Percentiles rank a stretch among this genome's conserved stretches.
Evolutionary conservation across 768 basidiomycete genomes (phyloP).

Genomic region (Neoboletus magnificus): DNA sequence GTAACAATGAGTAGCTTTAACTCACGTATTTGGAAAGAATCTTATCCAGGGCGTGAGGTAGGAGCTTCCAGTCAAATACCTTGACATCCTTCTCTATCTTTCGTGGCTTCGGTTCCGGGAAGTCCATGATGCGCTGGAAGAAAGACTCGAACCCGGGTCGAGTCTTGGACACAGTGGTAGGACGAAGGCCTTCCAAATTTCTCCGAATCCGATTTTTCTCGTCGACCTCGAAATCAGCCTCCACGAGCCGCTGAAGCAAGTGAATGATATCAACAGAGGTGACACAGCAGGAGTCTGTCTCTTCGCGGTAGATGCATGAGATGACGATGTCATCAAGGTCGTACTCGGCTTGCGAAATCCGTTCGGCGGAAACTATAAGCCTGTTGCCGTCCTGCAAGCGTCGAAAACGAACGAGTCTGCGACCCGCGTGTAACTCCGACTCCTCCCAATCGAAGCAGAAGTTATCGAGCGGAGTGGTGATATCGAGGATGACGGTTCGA

Average conservation of each 20-base stretch:
- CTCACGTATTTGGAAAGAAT: constrained; percentile 83
- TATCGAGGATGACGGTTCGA: constrained; percentile 57
- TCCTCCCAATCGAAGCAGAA: constrained; percentile 59
- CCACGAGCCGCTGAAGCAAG: constrained; percentile 76
- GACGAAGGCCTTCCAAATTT: constrained; percentile 90
- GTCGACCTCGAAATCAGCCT: constrained; percentile 79
- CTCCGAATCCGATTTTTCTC: constrained; percentile 96
- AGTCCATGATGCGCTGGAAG: constrained; percentile 95
- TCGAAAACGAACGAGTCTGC: constrained; percentile 85
- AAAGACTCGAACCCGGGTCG: constrained; percentile 78
- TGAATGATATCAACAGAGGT: constrained; percentile 97
- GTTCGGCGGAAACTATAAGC: constrained; percentile 76
- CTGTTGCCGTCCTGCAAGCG: constrained; percentile 73
- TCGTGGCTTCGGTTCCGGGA: constrained; percentile 88
- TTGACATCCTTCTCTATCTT: constrained; percentile 98
- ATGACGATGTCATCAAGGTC: constrained; percentile 75
- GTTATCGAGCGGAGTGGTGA: constrained; percentile 52
- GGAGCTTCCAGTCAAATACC: constrained; percentile 71
- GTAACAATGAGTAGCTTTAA: constrained; percentile 7
- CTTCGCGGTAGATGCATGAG: constrained; percentile 90
- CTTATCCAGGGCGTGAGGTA: constrained; percentile 73
- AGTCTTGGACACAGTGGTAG: constrained; percentile 86
- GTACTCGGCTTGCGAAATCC: constrained; percentile 72
- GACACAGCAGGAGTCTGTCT: constrained; percentile 74
- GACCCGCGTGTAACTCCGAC: constrained; percentile 63